Base-by-base conservation (phyloP, 1,139 yeast genomes). In the Diutina mesorugosa region DNA sequence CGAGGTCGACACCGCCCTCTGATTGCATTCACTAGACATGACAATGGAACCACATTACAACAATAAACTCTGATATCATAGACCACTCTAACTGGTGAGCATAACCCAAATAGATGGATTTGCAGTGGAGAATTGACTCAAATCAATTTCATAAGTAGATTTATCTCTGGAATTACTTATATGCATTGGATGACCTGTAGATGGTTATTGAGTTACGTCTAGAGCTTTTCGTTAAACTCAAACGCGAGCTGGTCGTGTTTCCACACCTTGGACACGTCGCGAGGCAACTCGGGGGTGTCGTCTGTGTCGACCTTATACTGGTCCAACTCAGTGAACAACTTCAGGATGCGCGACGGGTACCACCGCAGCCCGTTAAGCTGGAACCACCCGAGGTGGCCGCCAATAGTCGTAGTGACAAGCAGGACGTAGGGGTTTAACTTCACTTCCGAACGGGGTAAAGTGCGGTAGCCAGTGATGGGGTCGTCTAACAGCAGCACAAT, bases 321-420 rank as follows among this genome's bases (percentile, higher is more conserved):
- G 57, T 69, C 69, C 61, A 76, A 62, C 57, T 69, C 74, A 29
- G 65, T 64, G 58, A 76, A 73, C 26, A 74, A 63, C 55, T 65
- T 63, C 14, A 77, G 67, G 30, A 76, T 59, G 0, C 79, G 79
- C 12, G 63, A 63, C 1, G 77, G 66, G 60, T 76, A 74, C 90
- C 90, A 85, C 60, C 89, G 72, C 14, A 67, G 68, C 45, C 81
- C 79, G 55, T 70, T 68, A 60, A 69, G 70, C 55, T 73, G 73
- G 60, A 79, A 80, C 85, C 85, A 81, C 1, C 83, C 85, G 58
- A 81, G 72, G 70, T 93, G 99, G 9, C 98, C 99, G 58, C 99
- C 99, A 38, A 83, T 70, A 45, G 84, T 78, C 0, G 97, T 88
- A 55, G 84, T 80, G 18, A 86, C 72, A 63, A 88, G 68, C 45